Evolutionary conservation across 2,329 filamentous ascomycete species (phyloP).

Genomic region (Cladosporium sp.): DNA sequence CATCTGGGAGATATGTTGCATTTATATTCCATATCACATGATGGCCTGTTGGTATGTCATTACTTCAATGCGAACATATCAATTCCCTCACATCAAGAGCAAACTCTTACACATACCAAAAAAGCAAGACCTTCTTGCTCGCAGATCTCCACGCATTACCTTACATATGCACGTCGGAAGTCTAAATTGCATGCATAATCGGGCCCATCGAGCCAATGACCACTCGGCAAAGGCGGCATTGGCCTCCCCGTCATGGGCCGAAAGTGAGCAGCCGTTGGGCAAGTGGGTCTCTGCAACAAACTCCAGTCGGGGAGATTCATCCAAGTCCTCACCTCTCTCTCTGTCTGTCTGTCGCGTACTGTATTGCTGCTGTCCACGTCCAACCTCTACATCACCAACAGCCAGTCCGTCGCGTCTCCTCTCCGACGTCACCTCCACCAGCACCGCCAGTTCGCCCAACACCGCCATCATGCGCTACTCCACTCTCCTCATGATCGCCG

Average conservation of each 20-base stretch:
- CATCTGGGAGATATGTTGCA: background rate
- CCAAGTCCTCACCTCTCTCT: background rate
- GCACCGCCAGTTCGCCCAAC: background rate
- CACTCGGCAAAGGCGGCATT: background rate
- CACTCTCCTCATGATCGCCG: constrained; percentile 18
- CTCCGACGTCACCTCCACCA: background rate
- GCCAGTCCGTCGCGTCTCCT: constrained; percentile 16
- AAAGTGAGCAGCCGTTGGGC: constrained; percentile 6
- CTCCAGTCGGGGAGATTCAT: background rate
- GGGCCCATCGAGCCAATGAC: constrained; percentile 6
- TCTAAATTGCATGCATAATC: constrained; percentile 3
- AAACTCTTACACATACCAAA: background rate
- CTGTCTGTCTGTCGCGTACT: constrained; percentile 14
- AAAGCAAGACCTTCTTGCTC: constrained; percentile 2
- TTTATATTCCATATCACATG: background rate
- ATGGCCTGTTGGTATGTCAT: background rate
- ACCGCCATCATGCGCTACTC: constrained; percentile 18
- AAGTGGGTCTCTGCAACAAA: constrained; percentile 15
- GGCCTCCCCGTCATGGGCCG: constrained; percentile 7
- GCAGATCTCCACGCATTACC: constrained; percentile 14
- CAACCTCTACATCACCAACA: constrained; percentile 1
- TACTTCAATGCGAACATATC: background rate
- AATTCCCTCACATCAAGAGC: background rate
- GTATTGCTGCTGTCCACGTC: constrained; percentile 13
- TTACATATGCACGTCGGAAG: background rate